Evolutionary conservation across 2,329 filamentous ascomycete genomes (phyloP).

Genomic region (Fusarium ramigenum): DNA sequence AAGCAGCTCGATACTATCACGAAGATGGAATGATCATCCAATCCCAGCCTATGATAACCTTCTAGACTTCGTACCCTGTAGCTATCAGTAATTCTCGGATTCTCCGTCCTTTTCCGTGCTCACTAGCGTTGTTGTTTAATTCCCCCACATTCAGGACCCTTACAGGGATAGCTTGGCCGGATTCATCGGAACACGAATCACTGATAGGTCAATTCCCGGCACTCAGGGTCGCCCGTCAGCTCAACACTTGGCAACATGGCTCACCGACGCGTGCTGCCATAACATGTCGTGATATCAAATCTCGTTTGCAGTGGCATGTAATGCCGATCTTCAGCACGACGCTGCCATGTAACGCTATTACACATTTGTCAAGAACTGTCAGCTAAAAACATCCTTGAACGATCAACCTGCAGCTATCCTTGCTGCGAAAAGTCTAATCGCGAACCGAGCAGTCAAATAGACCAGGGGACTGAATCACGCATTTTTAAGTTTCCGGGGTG

Average conservation of each 20-base stretch:
- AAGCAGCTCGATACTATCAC: background rate
- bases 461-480: background rate
- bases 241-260: background rate
- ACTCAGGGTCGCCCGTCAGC: accelerated
- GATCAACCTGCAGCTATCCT: background rate
- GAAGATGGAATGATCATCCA: background rate
- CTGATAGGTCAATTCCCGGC: background rate
- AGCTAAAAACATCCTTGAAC: background rate
- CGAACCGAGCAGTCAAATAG: background rate
- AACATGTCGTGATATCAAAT: background rate
- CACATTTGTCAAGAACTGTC: background rate
- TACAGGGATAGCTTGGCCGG: background rate
- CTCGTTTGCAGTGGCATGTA: background rate
- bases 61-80: background rate
- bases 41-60: background rate
- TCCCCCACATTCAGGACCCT: background rate
- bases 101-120: background rate
- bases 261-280: background rate
- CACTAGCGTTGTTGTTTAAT: background rate
- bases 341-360: background rate
- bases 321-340: background rate
- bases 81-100: background rate
- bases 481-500: background rate
- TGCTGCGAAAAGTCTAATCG: background rate
- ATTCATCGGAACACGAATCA: background rate